Evolutionary conservation across 768 basidiomycete species (phyloP).

Genomic region (Tylopilus sp.): DNA sequence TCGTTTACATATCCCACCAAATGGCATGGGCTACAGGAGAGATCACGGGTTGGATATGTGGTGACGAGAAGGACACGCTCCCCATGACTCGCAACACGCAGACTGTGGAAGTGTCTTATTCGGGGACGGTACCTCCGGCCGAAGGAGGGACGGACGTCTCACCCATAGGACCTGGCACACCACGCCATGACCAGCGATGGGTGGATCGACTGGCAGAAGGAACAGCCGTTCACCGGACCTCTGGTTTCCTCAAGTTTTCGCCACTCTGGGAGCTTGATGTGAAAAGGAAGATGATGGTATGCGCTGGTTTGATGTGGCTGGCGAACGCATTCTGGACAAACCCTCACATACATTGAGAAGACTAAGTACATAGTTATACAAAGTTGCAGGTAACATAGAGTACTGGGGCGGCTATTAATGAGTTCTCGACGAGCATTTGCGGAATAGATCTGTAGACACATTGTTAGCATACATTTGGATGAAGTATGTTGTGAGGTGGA

Average conservation of each 20-base stretch:
- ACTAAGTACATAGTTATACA: conserved; percentile 4
- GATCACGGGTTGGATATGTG: conserved; percentile 60
- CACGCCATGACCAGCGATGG: conserved; percentile 41
- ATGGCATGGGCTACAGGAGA: conserved; percentile 74
- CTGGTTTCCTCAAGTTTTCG: conserved; percentile 27
- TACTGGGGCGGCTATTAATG: neutral
- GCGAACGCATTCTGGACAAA: conserved; percentile 59
- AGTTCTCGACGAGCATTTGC: neutral
- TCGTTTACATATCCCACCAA: conserved; percentile 76
- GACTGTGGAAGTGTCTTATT: neutral
- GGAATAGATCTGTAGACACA: conserved; percentile 6
- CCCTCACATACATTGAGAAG: conserved; percentile 6
- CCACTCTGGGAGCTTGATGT: conserved; percentile 38
- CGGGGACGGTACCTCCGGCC: conserved; percentile 13
- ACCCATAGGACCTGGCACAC: conserved; percentile 34
- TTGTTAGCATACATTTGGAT: conserved; percentile 20
- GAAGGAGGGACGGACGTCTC: conserved; percentile 1
- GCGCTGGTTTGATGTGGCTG: conserved; percentile 55
- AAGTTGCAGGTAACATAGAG: neutral
- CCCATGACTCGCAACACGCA: conserved; percentile 16
- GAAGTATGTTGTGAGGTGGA: neutral
- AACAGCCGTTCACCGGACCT: conserved; percentile 16
- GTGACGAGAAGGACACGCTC: conserved; percentile 25
- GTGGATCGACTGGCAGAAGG: conserved; percentile 47
- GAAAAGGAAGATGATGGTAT: conserved; percentile 40